Evolutionary conservation across 306 rosid species (phyloP).

Genomic region (Lagenaria siceraria): DNA sequence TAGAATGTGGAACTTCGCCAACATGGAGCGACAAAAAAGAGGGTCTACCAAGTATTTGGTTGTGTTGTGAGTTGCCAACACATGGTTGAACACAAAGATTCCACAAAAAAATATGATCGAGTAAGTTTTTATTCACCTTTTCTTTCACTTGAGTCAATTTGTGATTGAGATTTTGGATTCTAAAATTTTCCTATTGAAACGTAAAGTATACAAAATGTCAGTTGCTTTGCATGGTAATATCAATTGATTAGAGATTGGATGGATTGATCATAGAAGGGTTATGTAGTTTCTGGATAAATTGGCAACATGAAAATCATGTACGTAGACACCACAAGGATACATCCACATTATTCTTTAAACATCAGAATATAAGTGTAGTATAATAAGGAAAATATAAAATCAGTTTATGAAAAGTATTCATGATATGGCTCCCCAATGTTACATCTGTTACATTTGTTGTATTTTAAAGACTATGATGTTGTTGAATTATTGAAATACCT

Average conservation of each 20-base stretch:
- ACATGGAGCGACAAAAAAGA: slow-evolving; percentile 37
- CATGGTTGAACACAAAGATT: slow-evolving; percentile 64
- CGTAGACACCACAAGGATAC: background rate
- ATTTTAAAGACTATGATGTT: background rate
- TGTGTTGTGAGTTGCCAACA: slow-evolving; percentile 63
- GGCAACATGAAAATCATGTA: background rate
- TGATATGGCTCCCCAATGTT: background rate
- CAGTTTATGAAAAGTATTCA: background rate
- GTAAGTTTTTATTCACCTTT: slow-evolving; percentile 31
- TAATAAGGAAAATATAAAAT: background rate
- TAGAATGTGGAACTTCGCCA: slow-evolving; percentile 39
- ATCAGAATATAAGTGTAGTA: background rate
- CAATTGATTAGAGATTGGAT: background rate
- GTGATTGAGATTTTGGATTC: background rate
- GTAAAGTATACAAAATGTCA: background rate
- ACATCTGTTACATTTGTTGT: background rate
- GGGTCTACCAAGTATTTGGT: slow-evolving; percentile 81
- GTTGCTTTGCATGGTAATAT: background rate
- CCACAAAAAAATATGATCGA: slow-evolving; percentile 46
- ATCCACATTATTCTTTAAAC: background rate
- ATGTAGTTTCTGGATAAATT: background rate
- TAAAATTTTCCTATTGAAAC: background rate
- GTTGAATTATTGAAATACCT: background rate
- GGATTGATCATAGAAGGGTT: background rate
- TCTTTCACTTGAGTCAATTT: background rate